Evolutionary conservation across 306 rosid species (phyloP).

Genomic region (Astragalus membranaceus): DNA sequence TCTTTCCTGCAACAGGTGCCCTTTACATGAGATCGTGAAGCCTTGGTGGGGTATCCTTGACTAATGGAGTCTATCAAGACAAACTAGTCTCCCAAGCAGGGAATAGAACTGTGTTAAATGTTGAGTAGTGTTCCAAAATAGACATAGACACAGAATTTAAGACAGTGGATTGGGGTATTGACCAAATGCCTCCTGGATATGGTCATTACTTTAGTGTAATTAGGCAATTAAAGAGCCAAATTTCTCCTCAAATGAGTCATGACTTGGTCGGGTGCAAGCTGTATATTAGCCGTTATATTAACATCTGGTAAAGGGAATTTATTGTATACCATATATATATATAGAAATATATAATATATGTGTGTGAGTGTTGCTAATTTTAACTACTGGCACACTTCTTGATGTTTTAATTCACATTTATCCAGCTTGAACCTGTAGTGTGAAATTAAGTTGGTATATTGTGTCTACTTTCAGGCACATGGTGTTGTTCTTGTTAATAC

Average conservation of each 20-base stretch:
- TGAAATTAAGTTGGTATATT: constrained; percentile 14
- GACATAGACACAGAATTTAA: neutral
- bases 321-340: neutral
- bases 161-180: neutral
- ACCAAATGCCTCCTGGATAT: neutral
- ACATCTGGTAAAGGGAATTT: neutral
- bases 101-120: neutral
- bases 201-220: constrained; percentile 11
- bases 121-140: neutral
- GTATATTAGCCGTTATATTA: neutral
- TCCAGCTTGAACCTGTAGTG: constrained; percentile 8
- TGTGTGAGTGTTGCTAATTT: constrained; percentile 10
- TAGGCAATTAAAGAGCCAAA: neutral
- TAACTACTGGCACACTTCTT: neutral
- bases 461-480: constrained; percentile 54
- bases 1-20: neutral
- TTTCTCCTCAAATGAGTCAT: neutral
- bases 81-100: neutral
- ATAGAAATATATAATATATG: neutral
- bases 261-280: neutral
- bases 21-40: too few relatives aligned
- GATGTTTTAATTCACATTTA: neutral
- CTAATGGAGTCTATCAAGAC: neutral
- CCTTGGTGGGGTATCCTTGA: neutral
- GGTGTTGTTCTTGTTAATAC: constrained; percentile 95